These are phyloP conservation scores for Syzygium jambos DNA, from an alignment of 345 rosid species.

Conservation along the genomic window DNA sequence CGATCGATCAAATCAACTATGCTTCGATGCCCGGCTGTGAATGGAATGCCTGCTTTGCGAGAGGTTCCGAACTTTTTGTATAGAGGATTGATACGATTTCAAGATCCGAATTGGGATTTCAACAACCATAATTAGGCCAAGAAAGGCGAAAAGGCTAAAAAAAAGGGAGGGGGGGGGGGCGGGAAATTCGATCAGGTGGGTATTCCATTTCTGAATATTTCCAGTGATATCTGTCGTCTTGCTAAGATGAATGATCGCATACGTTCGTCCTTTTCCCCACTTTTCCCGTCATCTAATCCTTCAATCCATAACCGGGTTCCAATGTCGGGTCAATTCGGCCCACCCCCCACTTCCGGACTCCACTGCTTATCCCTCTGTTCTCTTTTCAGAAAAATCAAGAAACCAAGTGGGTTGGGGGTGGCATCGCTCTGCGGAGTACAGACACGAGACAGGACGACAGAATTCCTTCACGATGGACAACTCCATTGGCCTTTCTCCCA, in stretches of 20 bases:
- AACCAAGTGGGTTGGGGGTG: not conserved
- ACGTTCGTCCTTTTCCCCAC: not conserved
- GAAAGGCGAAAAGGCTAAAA: not conserved
- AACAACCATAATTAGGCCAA: not conserved
- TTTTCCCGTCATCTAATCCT: not conserved
- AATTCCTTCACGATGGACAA: not conserved
- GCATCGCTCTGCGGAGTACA: too few relatives aligned
- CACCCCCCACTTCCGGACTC: not conserved
- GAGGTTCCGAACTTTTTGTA: not conserved
- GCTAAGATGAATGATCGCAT: not conserved
- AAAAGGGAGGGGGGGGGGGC: not conserved
- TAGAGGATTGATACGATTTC: not conserved
- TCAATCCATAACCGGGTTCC: not conserved
- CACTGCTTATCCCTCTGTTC: not conserved
- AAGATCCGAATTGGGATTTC: not conserved
- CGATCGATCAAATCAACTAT: not conserved
- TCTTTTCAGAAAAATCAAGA: not conserved
- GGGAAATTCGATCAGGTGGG: not conserved
- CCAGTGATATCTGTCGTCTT: not conserved
- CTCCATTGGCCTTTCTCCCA: not conserved
- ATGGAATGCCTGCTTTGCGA: not conserved
- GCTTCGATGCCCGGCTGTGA: not conserved
- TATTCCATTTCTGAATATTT: not conserved
- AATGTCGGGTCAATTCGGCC: not conserved
- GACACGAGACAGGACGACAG: not conserved